phyloP scores from a whole-genome alignment of 305 asterid species.

The Ilex paraguariensis region DNA sequence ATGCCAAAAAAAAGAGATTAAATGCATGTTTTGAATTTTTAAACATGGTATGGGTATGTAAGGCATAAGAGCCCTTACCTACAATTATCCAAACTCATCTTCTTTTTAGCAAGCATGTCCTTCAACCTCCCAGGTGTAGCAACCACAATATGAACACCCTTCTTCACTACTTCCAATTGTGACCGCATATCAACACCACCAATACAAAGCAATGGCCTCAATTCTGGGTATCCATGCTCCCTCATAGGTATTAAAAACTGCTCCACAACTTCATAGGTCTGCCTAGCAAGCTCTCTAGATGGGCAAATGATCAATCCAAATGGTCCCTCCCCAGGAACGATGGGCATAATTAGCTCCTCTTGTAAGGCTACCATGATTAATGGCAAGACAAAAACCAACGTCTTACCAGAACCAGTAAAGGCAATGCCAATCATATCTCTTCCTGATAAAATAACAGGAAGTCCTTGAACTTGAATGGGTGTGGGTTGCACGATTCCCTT shows the following conservation, averaged over 20 bases:
- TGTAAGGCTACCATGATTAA: conserved; percentile 76
- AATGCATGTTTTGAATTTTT: background rate
- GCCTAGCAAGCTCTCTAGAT: conserved; percentile 85
- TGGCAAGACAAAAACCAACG: conserved; percentile 69
- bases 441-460: conserved; percentile 70
- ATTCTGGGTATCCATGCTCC: conserved; percentile 64
- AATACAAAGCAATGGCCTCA: conserved; percentile 79
- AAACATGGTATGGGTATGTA: background rate
- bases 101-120: conserved; percentile 88
- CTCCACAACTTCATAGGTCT: conserved; percentile 74
- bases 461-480: conserved; percentile 85
- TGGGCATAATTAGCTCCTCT: conserved; percentile 76
- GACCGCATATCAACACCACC: conserved; percentile 89
- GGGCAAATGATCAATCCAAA: conserved; percentile 80
- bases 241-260: conserved; percentile 61
- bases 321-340: conserved; percentile 81
- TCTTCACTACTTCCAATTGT: conserved; percentile 73
- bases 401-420: conserved; percentile 89
- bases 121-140: conserved; percentile 91
- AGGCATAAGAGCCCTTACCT: conserved; percentile 29
- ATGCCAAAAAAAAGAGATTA: no score
- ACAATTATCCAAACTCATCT: conserved; percentile 81
- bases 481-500: conserved; percentile 86
- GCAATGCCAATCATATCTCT: conserved; percentile 90
- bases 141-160: conserved; percentile 86